Evolutionary conservation across 805 yeast species (phyloP).

Genomic region (Metschnikowia anglica): DNA sequence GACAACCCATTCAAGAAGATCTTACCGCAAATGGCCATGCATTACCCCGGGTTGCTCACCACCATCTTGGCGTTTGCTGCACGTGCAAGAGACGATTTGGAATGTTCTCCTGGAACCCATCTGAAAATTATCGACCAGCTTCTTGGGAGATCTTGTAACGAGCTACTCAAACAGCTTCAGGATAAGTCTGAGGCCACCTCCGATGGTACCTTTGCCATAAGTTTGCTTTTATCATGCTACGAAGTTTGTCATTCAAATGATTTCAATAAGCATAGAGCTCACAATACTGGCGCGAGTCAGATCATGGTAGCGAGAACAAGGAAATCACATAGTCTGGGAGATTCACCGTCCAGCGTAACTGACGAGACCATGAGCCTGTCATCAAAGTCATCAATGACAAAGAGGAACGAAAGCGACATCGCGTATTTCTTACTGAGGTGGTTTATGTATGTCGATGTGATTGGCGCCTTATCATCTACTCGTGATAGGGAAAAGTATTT

Average conservation of each 20-base stretch:
- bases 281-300: constrained; percentile 65
- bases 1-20: constrained; percentile 66
- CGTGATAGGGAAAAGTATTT: constrained; percentile 33
- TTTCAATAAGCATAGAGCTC: constrained; percentile 59
- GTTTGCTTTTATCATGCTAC: constrained; percentile 57
- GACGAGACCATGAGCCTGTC: constrained; percentile 2
- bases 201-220: constrained; percentile 65
- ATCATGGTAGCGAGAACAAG: constrained; percentile 28
- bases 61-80: constrained; percentile 50
- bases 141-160: constrained; percentile 57
- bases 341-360: not conserved
- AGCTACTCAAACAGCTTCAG: constrained; percentile 49
- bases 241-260: constrained; percentile 47
- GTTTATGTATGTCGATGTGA: constrained; percentile 66
- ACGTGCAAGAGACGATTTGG: constrained; percentile 27
- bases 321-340: not conserved
- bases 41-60: constrained; percentile 54
- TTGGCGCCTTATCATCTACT: constrained; percentile 62
- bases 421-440: constrained; percentile 61
- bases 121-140: constrained; percentile 48
- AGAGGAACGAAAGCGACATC: constrained; percentile 36
- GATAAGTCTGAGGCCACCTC: constrained; percentile 55
- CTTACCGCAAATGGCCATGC: constrained; percentile 67
- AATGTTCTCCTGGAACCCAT: constrained; percentile 31
- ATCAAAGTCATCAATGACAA: constrained; percentile 7